Percentiles rank a stretch among this genome's conserved stretches.
phyloP scores from a whole-genome alignment of 768 basidiomycete genomes.

The Phaeotremella skinneri region DNA sequence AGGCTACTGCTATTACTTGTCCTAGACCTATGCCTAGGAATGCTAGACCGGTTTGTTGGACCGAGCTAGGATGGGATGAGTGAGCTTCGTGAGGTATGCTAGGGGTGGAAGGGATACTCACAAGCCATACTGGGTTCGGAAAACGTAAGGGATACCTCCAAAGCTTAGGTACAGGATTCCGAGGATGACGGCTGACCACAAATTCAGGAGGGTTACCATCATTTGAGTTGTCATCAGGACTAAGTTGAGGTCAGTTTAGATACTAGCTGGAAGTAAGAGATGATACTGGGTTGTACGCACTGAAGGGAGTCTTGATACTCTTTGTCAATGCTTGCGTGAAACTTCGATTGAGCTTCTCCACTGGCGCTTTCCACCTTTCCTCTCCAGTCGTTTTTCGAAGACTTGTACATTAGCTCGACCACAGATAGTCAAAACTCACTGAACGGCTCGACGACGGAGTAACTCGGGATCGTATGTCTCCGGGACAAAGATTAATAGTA shows the following conservation, averaged over 20 bases:
- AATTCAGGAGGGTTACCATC: conserved; percentile 72
- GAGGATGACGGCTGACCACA: conserved; percentile 61
- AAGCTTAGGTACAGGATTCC: conserved; percentile 58
- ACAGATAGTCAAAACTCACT: conserved; percentile 13
- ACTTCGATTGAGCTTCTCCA: conserved; percentile 58
- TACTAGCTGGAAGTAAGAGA: neutral
- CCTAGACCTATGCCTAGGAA: conserved; percentile 61
- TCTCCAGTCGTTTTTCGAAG: conserved; percentile 62
- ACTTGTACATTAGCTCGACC: conserved; percentile 46
- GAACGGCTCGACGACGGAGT: conserved; percentile 63
- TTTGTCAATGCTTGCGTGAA: conserved; percentile 57
- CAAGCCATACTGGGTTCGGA: conserved; percentile 58
- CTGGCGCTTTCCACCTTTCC: conserved; percentile 59
- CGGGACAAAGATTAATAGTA: conserved; percentile 63
- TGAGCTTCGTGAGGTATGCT: neutral
- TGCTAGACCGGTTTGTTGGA: conserved; percentile 56
- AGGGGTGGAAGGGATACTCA: conserved; percentile 40
- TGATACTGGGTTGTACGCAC: too few species aligned
- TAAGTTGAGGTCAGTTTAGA: conserved; percentile 4
- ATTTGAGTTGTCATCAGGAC: conserved; percentile 62
- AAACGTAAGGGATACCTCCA: conserved; percentile 63
- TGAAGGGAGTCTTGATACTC: conserved; percentile 70
- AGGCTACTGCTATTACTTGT: conserved; percentile 51
- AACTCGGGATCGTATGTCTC: conserved; percentile 71
- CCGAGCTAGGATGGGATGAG: conserved; percentile 14